phyloP scores from a whole-genome alignment of 768 basidiomycete genomes.

The Boletus tylopilopsis region DNA sequence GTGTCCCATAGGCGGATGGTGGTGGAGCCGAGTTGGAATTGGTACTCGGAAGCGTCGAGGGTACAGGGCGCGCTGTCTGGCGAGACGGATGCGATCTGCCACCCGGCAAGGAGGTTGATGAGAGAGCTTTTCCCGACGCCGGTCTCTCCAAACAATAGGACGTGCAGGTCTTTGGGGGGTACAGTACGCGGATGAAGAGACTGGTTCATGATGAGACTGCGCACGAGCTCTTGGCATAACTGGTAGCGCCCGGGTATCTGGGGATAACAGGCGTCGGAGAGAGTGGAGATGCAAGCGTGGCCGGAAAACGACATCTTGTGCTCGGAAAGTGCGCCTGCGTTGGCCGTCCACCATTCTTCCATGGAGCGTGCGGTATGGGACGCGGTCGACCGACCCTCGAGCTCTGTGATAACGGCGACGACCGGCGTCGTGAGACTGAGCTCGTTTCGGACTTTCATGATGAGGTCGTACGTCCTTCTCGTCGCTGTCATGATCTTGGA shows the following conservation, averaged over 20 bases:
- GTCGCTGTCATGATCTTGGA: constrained; percentile 14
- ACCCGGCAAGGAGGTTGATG: constrained; percentile 28
- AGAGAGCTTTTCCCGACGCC: constrained; percentile 25
- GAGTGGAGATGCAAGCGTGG: constrained; percentile 38
- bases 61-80: constrained; percentile 33
- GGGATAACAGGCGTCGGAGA: constrained; percentile 20
- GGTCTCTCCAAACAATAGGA: constrained; percentile 40
- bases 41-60: constrained; percentile 26
- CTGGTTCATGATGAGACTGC: constrained; percentile 12
- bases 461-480: constrained; percentile 17
- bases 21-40: constrained; percentile 19
- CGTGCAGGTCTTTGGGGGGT: constrained; percentile 25
- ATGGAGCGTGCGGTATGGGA: constrained; percentile 19
- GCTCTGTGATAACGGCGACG: constrained; percentile 29
- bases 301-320: constrained; percentile 31
- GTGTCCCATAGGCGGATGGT: constrained; percentile 33
- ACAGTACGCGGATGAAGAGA: constrained; percentile 16
- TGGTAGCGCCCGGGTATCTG: constrained; percentile 17
- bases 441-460: constrained; percentile 14
- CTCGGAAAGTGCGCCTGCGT: constrained; percentile 23
- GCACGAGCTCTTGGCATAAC: constrained; percentile 17
- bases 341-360: constrained; percentile 38
- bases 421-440: constrained; percentile 19
- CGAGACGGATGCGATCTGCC: constrained; percentile 22
- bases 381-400: constrained; percentile 23